Evolutionary conservation across 305 asterid species (phyloP).

Genomic region (Rubia peregrina): DNA sequence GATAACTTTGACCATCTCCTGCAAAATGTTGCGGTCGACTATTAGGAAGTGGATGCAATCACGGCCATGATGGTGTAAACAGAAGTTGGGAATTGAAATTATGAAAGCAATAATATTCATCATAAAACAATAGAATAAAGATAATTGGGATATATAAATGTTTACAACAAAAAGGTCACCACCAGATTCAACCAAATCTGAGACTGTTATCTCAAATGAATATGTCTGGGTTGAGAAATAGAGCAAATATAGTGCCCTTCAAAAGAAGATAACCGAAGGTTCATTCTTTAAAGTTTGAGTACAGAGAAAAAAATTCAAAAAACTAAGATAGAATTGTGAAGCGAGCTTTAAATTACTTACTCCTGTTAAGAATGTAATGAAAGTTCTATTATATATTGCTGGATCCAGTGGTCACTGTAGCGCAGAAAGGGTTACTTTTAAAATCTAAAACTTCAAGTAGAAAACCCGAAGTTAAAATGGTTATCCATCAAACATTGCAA

Average conservation of each 20-base stretch:
- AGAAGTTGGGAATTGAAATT: too few species aligned
- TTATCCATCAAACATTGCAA: not conserved
- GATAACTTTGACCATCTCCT: constrained; percentile 85
- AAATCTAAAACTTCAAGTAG: not conserved
- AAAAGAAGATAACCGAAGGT: not conserved
- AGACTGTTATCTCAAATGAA: not conserved
- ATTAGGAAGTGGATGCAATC: constrained; percentile 31
- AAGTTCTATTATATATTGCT: constrained; percentile 2
- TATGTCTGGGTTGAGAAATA: not conserved
- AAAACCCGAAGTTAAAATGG: not conserved
- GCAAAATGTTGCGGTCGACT: constrained; percentile 75
- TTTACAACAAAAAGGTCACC: not conserved
- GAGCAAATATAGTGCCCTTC: not conserved
- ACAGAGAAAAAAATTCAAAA: not conserved
- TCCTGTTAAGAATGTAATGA: not conserved
- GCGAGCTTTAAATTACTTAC: too few species aligned
- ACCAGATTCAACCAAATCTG: not conserved
- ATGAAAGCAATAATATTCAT: too few species aligned
- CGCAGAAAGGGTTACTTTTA: not conserved
- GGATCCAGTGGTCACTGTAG: not conserved
- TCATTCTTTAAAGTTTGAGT: not conserved
- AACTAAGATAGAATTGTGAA: not conserved
- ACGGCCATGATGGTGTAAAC: too few species aligned
- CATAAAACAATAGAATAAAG: too few species aligned
- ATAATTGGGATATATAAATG: not conserved